Evolutionary conservation across 257 asterid species (phyloP), one percentile per base, ranked within the genome.

Genomic region (Capsicum baccatum): DNA sequence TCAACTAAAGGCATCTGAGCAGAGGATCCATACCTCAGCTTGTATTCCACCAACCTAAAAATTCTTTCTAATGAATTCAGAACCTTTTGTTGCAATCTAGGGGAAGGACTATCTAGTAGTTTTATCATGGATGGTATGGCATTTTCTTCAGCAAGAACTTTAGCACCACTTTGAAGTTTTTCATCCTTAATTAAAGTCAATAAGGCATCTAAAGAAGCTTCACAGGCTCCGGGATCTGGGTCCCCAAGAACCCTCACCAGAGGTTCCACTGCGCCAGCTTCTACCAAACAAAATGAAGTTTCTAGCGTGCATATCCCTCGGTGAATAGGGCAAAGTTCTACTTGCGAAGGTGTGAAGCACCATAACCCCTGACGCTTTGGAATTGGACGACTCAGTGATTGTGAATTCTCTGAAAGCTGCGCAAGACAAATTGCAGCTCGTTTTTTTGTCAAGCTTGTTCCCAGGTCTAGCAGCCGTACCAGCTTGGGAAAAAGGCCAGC

Each of bases 171-270:
- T 73, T 90, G 94, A 86, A 90, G 83, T 83, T 83, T 71, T 81
- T 89, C 97, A 0, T 84, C 71, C 9, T 86, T 85, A 52, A 91
- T 87, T 87, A 92, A 86, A 83, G 97, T 90, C 81, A 91, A n/a
- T n/a, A 92, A 91, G 10, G 97, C 94, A 56, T 91, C 97, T 56
- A 92, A 71, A 47, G 92, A 91, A 63, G 97, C 97, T 87, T 91
- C 97, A 42, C 90, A 87, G 52, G 89, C 89, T 64, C 76, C 90
- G 14, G 80, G 79, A 79, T 92, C 93, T 12, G 88, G 83, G 47
- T 90, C 90, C 16, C 86, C 82, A 8, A 92, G 90, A 85, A 89
- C 92, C 86, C 87, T 86, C 35, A 85, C 88, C 8, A 92, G 92
- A 67, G 90, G 88, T n/a, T 42, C 84, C 35, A 92, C 87, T 16